Evolutionary conservation across 2,329 filamentous ascomycete genomes (phyloP), one percentile per base, ranked within the genome.

Genomic region (Paecilomyces fulvus): DNA sequence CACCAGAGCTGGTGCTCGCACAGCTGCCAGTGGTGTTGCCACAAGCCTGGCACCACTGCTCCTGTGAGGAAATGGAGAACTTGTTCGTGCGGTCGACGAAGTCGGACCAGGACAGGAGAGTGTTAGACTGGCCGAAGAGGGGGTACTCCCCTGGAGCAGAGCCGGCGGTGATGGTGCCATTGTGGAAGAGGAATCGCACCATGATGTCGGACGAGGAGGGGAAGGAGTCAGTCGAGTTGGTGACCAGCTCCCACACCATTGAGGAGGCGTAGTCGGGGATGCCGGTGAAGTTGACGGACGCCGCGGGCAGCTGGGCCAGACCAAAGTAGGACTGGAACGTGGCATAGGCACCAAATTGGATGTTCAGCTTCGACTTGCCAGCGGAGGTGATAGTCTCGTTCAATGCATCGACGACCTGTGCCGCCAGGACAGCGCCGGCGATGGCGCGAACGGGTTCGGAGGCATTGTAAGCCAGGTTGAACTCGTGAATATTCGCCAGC

Each of bases 201-300:
- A 76, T 77, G 43, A 85, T 71, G 3, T 86, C 81, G 0, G 77
- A 71, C 14, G 64, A 59, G 3, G 69, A 62, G 2, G 79, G 79
- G 63, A 80, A 79, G 0, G 65, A 63, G 0, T 69, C 65, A 6
- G 66, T 63, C 3, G 66, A 66, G 59, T 82, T 79, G 46, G 83
- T 85, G 64, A 84, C 80, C 21, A 80, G 80, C 77, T 96, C 92
- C 69, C 95, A 92, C 5, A 79, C 79, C 82, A 95, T 90, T 61
- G 84, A 84, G 2, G 86, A 87, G 4, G 90, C 90, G 66, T 96
- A 96, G 74, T 91, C 86, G n/a, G 87, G 84, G 11, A 96, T 77
- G 55, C 88, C 88, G 58, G 76, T 84, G 76, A 96, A 95, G 69
- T 88, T 76, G 1, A 73, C 63, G 57, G 79, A 82, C 1, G 75